Conservation (phyloP, 2,329 filamentous ascomycete genomes). For the Blumeriella jaapii region DNA sequence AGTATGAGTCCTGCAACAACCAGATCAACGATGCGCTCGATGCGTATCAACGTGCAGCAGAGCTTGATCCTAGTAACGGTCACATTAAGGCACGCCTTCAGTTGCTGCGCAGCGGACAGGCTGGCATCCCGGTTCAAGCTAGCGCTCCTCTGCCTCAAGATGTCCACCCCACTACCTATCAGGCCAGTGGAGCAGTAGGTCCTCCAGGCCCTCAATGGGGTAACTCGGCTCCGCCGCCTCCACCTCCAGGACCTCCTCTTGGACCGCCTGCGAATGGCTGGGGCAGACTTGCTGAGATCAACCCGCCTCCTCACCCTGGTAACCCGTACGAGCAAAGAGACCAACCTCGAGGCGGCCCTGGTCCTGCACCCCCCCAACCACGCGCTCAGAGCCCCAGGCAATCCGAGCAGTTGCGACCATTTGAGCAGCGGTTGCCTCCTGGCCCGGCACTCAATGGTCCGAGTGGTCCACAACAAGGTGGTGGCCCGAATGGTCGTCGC, state of each 20-base stretch:
- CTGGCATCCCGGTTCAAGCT: conserved; percentile 58
- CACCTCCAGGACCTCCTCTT: conserved; percentile 34
- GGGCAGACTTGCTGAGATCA: conserved; percentile 68
- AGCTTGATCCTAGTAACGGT: conserved; percentile 83
- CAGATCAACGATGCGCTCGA: conserved; percentile 94
- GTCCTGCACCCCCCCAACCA: conserved; percentile 50
- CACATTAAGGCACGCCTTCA: conserved; percentile 94
- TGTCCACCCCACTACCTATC: conserved; percentile 90
- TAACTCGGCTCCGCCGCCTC: conserved; percentile 57
- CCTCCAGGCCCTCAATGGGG: conserved; percentile 87
- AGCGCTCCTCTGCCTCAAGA: conserved; percentile 86
- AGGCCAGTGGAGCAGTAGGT: conserved; percentile 68
- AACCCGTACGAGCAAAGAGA: conserved; percentile 79
- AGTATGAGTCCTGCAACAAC: conserved; percentile 99
- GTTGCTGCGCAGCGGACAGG: conserved; percentile 72
- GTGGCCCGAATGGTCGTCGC: conserved; percentile 43
- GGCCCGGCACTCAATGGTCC: conserved; percentile 50
- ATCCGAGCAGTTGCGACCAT: conserved; percentile 56
- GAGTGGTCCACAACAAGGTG: conserved; percentile 40
- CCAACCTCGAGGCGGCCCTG: conserved; percentile 45
- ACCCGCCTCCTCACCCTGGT: conserved; percentile 59
- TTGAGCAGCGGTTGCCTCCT: conserved; percentile 32
- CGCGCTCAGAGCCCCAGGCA: conserved; percentile 56
- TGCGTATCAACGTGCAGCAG: conserved; percentile 86
- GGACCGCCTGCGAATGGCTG: conserved; percentile 36